A percentile compares a stretch with the other conserved stretches of the same genome.
These are phyloP conservation scores for Psilocybe tampanensis DNA, from an alignment of 768 basidiomycete genomes.

Conservation along the genomic window DNA sequence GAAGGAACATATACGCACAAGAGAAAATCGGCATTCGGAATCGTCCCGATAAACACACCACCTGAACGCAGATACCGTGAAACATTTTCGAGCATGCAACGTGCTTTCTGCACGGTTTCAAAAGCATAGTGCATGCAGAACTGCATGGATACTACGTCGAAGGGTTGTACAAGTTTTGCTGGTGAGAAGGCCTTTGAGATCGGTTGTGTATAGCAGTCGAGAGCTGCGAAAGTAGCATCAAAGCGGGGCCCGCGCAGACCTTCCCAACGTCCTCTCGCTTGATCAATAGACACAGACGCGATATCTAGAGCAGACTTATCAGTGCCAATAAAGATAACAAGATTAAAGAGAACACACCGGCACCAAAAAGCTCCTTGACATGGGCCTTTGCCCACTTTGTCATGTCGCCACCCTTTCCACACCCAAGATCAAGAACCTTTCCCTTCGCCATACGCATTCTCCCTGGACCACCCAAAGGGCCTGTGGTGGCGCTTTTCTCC, in stretches of 20 bases:
- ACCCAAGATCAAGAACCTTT: conserved; percentile 93
- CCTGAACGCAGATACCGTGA: conserved; percentile 76
- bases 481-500: conserved; percentile 34
- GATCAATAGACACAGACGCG: conserved; percentile 84
- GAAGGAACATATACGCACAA: conserved; percentile 54
- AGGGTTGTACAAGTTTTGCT: conserved; percentile 61
- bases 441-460: conserved; percentile 47
- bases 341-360: conserved; percentile 54
- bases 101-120: conserved; percentile 82
- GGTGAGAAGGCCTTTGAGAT: conserved; percentile 71
- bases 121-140: conserved; percentile 99
- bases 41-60: conserved; percentile 96
- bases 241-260: conserved; percentile 55
- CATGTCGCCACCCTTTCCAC: conserved; percentile 98
- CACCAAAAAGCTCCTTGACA: conserved; percentile 75
- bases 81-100: conserved; percentile 93
- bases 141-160: conserved; percentile 97
- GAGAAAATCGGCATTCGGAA: conserved; percentile 85
- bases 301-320: conserved; percentile 59
- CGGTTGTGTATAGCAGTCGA: conserved; percentile 86
- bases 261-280: conserved; percentile 79
- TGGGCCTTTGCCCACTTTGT: conserved; percentile 93
- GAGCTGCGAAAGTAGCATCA: conserved; percentile 77
- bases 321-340: not conserved
- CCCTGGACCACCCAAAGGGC: conserved; percentile 27